Conservation (phyloP, 2,329 filamentous ascomycete species). For the Penicillium sp. region DNA sequence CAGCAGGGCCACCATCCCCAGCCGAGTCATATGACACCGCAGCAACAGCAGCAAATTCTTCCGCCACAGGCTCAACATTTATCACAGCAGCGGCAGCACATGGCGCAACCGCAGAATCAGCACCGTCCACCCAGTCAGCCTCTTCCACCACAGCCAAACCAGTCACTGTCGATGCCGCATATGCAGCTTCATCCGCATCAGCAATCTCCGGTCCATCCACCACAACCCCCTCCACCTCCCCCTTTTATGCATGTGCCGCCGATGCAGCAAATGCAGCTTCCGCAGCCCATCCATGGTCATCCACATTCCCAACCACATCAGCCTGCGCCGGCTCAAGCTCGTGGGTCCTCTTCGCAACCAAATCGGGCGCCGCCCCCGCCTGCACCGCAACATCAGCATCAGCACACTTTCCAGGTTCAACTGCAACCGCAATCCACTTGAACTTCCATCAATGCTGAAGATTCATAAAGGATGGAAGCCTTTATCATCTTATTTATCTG, state of each 20-base stretch:
- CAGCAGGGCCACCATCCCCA: constrained; percentile 14
- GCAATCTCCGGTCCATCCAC: constrained; percentile 14
- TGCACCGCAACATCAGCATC: constrained; percentile 24
- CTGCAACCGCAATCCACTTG: constrained; percentile 21
- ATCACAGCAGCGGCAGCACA: constrained; percentile 11
- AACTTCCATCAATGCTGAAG: too few species aligned
- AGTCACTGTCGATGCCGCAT: constrained; percentile 20
- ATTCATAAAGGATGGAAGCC: too few species aligned
- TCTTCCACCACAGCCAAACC: constrained; percentile 11
- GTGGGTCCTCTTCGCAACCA: constrained; percentile 9
- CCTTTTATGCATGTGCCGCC: constrained; percentile 22
- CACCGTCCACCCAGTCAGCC: constrained; percentile 2
- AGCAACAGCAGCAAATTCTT: background rate
- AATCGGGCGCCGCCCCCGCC: constrained; percentile 18
- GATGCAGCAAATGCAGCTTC: constrained; percentile 19
- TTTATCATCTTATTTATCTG: background rate
- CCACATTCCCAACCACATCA: constrained; percentile 9
- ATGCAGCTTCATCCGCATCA: constrained; percentile 22
- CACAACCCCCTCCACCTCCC: constrained; percentile 16
- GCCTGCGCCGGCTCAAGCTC: constrained; percentile 11
- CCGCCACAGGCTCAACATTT: constrained; percentile 8
- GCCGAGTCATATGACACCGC: constrained; percentile 4
- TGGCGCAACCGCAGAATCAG: constrained; percentile 6
- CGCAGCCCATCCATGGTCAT: constrained; percentile 12
- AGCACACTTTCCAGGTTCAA: constrained; percentile 25